A percentile compares a stretch with the other conserved stretches of the same genome.
phyloP scores from a whole-genome alignment of 208 protist genomes.

The Trypanosoma theileri region DNA sequence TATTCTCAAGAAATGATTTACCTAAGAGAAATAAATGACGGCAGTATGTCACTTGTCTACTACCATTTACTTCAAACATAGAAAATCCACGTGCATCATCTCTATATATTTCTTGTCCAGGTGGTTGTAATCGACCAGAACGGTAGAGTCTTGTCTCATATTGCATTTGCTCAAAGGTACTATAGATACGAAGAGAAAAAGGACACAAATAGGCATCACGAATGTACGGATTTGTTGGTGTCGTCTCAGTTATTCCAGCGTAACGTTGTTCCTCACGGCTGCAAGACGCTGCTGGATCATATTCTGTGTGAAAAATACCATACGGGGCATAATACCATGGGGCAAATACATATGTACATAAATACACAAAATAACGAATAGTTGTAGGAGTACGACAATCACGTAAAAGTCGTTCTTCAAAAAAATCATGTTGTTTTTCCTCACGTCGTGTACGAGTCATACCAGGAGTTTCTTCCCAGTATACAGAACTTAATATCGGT shows the following conservation, averaged over 20 bases:
- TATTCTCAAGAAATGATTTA: constrained; percentile 91
- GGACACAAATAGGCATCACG: constrained; percentile 83
- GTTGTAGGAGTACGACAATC: constrained; percentile 79
- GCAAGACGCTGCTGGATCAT: constrained; percentile 50
- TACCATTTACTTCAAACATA: constrained; percentile 85
- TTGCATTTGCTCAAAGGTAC: constrained; percentile 64
- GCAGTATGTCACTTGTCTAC: constrained; percentile 74
- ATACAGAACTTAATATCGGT: constrained; percentile 58
- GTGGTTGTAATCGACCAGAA: constrained; percentile 54
- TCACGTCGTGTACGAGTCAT: constrained; percentile 72
- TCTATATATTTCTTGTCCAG: constrained; percentile 80
- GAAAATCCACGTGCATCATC: constrained; percentile 71
- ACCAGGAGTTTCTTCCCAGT: constrained; percentile 65
- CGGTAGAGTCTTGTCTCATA: constrained; percentile 72
- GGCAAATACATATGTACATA: constrained; percentile 64
- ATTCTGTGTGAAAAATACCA: constrained; percentile 70
- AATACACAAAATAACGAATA: constrained; percentile 78
- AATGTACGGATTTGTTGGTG: constrained; percentile 59
- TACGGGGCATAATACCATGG: constrained; percentile 89
- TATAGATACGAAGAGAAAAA: constrained; percentile 81
- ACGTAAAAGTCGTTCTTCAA: constrained; percentile 83
- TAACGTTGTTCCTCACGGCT: background rate
- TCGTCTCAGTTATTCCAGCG: background rate
- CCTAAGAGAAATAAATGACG: constrained; percentile 83
- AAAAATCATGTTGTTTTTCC: constrained; percentile 64